Base-by-base conservation (phyloP, 2,329 filamentous ascomycete genomes). In the Penicillium glabrum region DNA sequence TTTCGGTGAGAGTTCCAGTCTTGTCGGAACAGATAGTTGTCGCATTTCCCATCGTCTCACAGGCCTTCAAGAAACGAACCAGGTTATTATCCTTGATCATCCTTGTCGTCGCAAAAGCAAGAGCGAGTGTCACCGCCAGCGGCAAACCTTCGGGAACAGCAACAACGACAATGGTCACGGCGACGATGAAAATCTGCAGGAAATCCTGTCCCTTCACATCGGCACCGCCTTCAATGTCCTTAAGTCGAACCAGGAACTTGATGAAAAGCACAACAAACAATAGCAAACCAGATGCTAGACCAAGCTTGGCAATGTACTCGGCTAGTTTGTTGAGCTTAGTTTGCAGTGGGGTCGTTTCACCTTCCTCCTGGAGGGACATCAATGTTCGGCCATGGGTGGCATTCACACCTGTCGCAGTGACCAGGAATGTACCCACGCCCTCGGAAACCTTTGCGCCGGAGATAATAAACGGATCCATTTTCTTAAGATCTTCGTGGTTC, bases 241-340 rank as follows among this genome's bases (percentile, higher is more conserved):
- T 81, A 7, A 92, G 79, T 19, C 81, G 74, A 29, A 83, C 88
- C 23, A 89, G 73, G 69, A 92, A 93, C 65, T 90, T 89, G 79
- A 93, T 91, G 66, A 93, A 85, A 8, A 92, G 78, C 7, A 92
- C 88, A 49, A 91, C 77, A 68, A 93, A 93, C n/a, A 93, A 80
- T 10, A 93, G 74, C 16, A 90, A 75, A 53, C 89, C 90, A 46
- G 90, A 87, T 58, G 84, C 84, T 63, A 87, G 85, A 75, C 87
- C 87, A 43, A 89, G 80, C 68, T 89, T 89, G n/a, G 87, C 87
- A 65, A 93, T 91, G 67, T 91, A 89, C 66, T 91, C 89, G 7
- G 90, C 90, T 19, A 93, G 79, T 4, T 86, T 80, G 62, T 92
- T 91, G 57, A 93, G 79, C 72, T 92, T 93, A 3, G 83, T 86